Percentiles rank a stretch among this genome's conserved stretches.
phyloP scores from a whole-genome alignment of 768 basidiomycete species.

The Termitomyces sp. region DNA sequence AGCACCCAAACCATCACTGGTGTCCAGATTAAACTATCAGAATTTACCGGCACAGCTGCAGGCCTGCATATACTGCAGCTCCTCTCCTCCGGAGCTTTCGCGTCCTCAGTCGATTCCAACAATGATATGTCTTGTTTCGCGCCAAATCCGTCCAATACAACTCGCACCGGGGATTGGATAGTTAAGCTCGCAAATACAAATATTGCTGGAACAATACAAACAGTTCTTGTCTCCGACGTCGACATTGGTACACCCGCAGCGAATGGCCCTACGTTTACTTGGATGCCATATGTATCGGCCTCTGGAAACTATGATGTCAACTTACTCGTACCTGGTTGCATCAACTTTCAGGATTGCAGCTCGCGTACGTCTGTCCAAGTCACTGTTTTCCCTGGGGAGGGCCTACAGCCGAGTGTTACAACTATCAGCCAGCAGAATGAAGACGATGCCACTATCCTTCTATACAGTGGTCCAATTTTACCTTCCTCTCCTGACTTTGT shows the following conservation, averaged over 20 bases:
- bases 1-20: constrained; percentile 69
- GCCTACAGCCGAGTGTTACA: constrained; percentile 58
- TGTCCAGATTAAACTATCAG: constrained; percentile 75
- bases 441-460: constrained; percentile 48
- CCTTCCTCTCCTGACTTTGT: constrained; percentile 68
- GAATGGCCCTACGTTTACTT: constrained; percentile 76
- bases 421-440: constrained; percentile 69
- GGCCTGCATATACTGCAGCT: constrained; percentile 92
- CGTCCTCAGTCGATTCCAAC: constrained; percentile 57
- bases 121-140: constrained; percentile 76
- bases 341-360: constrained; percentile 71
- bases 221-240: constrained; percentile 65
- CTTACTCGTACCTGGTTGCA: constrained; percentile 85
- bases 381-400: constrained; percentile 74
- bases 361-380: constrained; percentile 78
- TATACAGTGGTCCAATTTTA: constrained; percentile 85
- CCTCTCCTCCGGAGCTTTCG: constrained; percentile 88
- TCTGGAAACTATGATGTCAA: constrained; percentile 83
- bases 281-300: constrained; percentile 89
- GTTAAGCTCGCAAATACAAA: constrained; percentile 56
- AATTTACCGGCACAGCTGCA: constrained; percentile 68
- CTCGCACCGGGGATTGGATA: constrained; percentile 67
- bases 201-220: constrained; percentile 77
- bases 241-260: constrained; percentile 55
- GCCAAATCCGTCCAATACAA: constrained; percentile 64